A percentile compares a stretch with the other conserved stretches of the same genome.
Conservation (phyloP, 2,329 filamentous ascomycete species). For the Pestalotiopsis sp. region DNA sequence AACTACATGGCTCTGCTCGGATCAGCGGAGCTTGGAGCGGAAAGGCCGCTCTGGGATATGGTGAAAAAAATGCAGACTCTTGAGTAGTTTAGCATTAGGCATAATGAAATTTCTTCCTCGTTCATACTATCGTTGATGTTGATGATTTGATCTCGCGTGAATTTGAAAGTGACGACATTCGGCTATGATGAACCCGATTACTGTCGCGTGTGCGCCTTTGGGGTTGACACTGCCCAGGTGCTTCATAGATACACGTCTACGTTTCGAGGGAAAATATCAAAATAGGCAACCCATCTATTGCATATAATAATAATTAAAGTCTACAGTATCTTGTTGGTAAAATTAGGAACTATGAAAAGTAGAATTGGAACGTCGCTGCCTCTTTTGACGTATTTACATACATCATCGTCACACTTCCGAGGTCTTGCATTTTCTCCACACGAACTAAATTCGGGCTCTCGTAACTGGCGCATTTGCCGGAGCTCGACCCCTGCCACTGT, state of each 20-base stretch:
- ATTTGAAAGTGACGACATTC: not conserved
- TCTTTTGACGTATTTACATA: not conserved
- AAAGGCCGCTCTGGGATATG: constrained; percentile 13
- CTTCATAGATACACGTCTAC: too few relatives aligned
- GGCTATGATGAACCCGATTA: not conserved
- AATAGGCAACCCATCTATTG: too few relatives aligned
- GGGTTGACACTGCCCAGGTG: too few relatives aligned
- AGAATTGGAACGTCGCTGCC: not conserved
- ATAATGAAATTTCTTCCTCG: constrained; percentile 16
- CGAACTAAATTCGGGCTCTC: constrained; percentile 2
- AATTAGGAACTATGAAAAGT: not conserved
- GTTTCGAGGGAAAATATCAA: too few relatives aligned
- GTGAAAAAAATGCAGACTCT: constrained; percentile 12
- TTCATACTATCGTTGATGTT: not conserved
- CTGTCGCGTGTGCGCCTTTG: not conserved
- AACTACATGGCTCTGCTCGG: constrained; percentile 15
- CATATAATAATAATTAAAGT: too few relatives aligned
- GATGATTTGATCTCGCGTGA: not conserved
- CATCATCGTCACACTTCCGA: not conserved
- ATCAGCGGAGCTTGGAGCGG: constrained; percentile 12
- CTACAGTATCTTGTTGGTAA: too few relatives aligned
- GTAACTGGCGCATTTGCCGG: constrained; percentile 4
- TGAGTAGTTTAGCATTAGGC: constrained; percentile 14
- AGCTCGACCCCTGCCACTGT: constrained; percentile 11
- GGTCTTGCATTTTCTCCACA: not conserved